Conservation (phyloP, 2,329 filamentous ascomycete genomes). For the Penicillium fuscoglaucum region DNA sequence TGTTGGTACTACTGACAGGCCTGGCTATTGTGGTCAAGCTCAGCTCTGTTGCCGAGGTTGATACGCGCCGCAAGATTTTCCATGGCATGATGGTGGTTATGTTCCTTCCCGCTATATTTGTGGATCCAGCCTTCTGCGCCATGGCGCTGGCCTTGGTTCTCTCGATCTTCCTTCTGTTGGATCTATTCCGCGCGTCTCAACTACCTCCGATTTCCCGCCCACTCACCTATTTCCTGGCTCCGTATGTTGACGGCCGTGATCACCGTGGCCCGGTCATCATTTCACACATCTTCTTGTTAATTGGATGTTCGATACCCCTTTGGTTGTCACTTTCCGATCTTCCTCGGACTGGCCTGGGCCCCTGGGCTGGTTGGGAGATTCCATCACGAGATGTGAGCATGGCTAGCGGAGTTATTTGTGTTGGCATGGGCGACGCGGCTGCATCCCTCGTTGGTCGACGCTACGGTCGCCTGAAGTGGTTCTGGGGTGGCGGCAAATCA, state of each 20-base stretch:
- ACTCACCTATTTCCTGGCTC: slow-evolving; percentile 81
- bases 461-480: slow-evolving; percentile 86
- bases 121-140: slow-evolving; percentile 81
- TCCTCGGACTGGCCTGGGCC: slow-evolving; percentile 55
- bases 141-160: slow-evolving; percentile 78
- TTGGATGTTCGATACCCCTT: slow-evolving; percentile 90
- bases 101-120: slow-evolving; percentile 81
- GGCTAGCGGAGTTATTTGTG: slow-evolving; percentile 88
- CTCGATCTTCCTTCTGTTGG: slow-evolving; percentile 81
- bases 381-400: slow-evolving; percentile 75
- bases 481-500: slow-evolving; percentile 95
- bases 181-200: slow-evolving; percentile 86
- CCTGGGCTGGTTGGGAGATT: slow-evolving; percentile 74
- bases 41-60: slow-evolving; percentile 79
- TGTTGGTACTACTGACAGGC: slow-evolving; percentile 67
- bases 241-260: slow-evolving; percentile 92
- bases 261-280: slow-evolving; percentile 92
- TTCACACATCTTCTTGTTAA: slow-evolving; percentile 91
- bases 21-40: slow-evolving; percentile 73
- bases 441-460: slow-evolving; percentile 86
- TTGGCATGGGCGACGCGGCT: slow-evolving; percentile 91
- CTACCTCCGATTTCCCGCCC: slow-evolving; percentile 85
- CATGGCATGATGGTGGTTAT: slow-evolving; percentile 98
- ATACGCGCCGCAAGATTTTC: slow-evolving; percentile 94
- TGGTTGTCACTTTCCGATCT: slow-evolving; percentile 82